Conservation (phyloP, 805 yeast genomes). For the Candida qinlingensis region DNA sequence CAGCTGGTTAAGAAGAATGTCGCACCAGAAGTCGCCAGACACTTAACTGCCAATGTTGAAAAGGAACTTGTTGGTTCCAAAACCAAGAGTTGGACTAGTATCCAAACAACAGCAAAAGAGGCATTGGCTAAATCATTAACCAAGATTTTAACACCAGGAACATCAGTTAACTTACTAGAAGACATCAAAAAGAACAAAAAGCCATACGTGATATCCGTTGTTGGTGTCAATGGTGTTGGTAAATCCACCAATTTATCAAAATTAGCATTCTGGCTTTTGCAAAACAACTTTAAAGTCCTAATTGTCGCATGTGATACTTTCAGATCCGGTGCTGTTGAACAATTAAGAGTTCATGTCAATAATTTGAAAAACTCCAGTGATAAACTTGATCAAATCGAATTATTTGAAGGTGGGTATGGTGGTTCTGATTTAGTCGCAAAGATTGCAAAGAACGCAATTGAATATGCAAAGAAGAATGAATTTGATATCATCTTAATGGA, state of each 20-base stretch:
- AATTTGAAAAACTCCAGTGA: conserved; percentile 68
- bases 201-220: conserved; percentile 95
- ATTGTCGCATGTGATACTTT: conserved; percentile 98
- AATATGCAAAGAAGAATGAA: conserved; percentile 60
- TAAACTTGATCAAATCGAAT: conserved; percentile 43
- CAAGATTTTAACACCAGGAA: conserved; percentile 83
- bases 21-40: conserved; percentile 82
- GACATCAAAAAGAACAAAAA: conserved; percentile 45
- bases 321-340: conserved; percentile 98
- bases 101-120: conserved; percentile 67
- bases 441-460: conserved; percentile 87
- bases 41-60: conserved; percentile 65
- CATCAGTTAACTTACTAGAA: conserved; percentile 79
- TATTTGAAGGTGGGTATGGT: conserved; percentile 94
- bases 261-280: conserved; percentile 91
- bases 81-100: conserved; percentile 68
- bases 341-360: conserved; percentile 86
- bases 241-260: conserved; percentile 94
- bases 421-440: conserved; percentile 92
- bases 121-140: conserved; percentile 55
- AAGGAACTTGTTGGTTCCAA: conserved; percentile 66
- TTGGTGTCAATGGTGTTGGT: conserved; percentile 98
- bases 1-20: conserved; percentile 83
- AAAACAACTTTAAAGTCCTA: conserved; percentile 78
- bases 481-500: conserved; percentile 90